Conservation (phyloP, 1,284 basidiomycete genomes). For the Trichosporon sp. region DNA sequence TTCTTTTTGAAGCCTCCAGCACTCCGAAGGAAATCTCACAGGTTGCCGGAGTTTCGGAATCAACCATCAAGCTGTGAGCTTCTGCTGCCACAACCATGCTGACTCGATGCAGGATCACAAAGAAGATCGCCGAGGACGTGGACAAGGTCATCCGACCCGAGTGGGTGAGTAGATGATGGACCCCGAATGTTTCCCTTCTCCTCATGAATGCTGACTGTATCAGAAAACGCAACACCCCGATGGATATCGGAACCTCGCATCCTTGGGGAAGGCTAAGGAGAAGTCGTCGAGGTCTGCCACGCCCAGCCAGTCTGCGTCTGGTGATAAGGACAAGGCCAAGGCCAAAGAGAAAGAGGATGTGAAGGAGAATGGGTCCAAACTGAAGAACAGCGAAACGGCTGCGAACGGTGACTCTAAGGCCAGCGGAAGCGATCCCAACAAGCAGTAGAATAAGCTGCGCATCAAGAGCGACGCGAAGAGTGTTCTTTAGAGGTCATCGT, state of each 20-base stretch:
- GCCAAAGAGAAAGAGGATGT: neutral
- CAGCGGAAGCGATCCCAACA: neutral
- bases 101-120: conserved; percentile 43
- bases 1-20: conserved; percentile 68
- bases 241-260: conserved; percentile 3
- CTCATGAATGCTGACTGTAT: neutral
- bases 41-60: conserved; percentile 97
- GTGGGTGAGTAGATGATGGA: conserved; percentile 45
- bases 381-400: neutral
- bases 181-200: neutral
- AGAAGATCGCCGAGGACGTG: conserved; percentile 34
- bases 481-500: neutral
- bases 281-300: conserved; percentile 1
- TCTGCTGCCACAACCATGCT: neutral
- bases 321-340: conserved; percentile 9
- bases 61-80: conserved; percentile 74
- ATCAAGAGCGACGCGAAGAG: neutral
- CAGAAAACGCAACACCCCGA: neutral
- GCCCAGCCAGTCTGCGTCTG: neutral
- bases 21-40: conserved; percentile 77
- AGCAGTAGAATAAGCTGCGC: neutral
- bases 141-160: conserved; percentile 41
- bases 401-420: neutral
- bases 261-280: conserved; percentile 11
- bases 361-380: neutral